Evolutionary conservation across 768 basidiomycete genomes (phyloP).

Genomic region (Pleurotus eryngii): DNA sequence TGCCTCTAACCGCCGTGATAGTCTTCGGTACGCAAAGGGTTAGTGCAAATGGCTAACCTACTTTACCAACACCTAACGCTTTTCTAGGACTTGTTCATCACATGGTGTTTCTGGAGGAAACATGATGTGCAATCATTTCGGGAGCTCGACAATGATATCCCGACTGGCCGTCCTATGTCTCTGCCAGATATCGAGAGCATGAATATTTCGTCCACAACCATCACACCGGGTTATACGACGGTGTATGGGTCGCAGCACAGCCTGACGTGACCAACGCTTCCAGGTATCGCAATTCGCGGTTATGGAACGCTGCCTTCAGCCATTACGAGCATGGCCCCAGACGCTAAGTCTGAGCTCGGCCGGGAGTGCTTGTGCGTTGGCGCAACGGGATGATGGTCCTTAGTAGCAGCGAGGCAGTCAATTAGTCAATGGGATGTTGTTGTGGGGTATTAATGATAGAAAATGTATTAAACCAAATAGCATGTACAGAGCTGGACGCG

Average conservation of each 20-base stretch:
- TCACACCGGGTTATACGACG: background rate
- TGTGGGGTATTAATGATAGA: constrained; percentile 11
- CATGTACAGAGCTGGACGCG: constrained; percentile 15
- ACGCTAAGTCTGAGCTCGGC: constrained; percentile 1
- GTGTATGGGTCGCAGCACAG: constrained; percentile 19
- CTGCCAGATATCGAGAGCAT: background rate
- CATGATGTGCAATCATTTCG: background rate
- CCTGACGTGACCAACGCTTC: background rate
- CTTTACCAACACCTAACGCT: background rate
- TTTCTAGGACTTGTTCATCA: constrained; percentile 34
- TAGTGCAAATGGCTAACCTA: background rate
- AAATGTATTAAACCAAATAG: constrained; percentile 13
- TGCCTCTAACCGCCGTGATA: constrained; percentile 45
- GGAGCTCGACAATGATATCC: background rate
- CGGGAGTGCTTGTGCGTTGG: constrained; percentile 5
- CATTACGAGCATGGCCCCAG: constrained; percentile 6
- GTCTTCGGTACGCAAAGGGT: constrained; percentile 52
- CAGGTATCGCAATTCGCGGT: background rate
- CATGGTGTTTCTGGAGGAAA: constrained; percentile 31
- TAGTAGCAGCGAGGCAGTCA: background rate
- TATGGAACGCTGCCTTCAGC: no score
- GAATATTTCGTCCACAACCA: constrained; percentile 1
- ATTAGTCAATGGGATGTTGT: no score
- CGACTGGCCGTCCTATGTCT: background rate
- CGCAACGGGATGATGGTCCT: background rate